phyloP scores from a whole-genome alignment of 1,139 yeast genomes.

The Geotrichum carabidarum region DNA sequence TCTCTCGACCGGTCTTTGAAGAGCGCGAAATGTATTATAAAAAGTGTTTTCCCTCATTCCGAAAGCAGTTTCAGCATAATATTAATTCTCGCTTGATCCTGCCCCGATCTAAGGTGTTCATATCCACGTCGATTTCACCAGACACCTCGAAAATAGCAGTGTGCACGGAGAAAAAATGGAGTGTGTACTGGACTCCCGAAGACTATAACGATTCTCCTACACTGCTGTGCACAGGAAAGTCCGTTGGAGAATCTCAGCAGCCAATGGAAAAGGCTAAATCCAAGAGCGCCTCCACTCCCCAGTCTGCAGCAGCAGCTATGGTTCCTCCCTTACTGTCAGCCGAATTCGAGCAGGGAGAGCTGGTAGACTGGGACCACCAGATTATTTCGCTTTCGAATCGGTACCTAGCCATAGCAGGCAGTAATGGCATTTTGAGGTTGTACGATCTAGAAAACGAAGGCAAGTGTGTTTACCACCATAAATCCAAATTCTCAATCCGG shows the following conservation, averaged over 20 bases:
- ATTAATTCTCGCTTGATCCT: slow-evolving; percentile 56
- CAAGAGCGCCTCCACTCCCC: slow-evolving; percentile 1
- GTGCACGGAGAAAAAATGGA: slow-evolving; percentile 65
- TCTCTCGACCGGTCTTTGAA: slow-evolving; percentile 20
- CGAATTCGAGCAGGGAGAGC: slow-evolving; percentile 27
- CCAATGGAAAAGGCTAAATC: slow-evolving; percentile 18
- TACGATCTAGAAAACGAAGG: slow-evolving; percentile 56
- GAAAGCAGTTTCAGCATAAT: slow-evolving; percentile 59
- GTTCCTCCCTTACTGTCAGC: slow-evolving; percentile 7
- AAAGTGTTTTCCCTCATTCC: slow-evolving; percentile 76
- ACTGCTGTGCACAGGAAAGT: slow-evolving; percentile 62
- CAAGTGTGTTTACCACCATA: slow-evolving; percentile 60
- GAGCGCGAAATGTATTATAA: slow-evolving; percentile 44
- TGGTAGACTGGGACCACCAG: slow-evolving; percentile 54
- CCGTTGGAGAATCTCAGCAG: slow-evolving; percentile 48
- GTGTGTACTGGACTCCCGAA: slow-evolving; percentile 52
- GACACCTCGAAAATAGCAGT: slow-evolving; percentile 60
- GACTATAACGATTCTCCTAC: slow-evolving; percentile 48
- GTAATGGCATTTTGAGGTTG: slow-evolving; percentile 65
- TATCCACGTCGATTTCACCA: slow-evolving; percentile 61
- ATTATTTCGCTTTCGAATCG: slow-evolving; percentile 60
- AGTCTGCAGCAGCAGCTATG: background rate
- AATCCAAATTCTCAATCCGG: slow-evolving; percentile 69
- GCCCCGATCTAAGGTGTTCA: slow-evolving; percentile 46
- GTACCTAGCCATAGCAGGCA: slow-evolving; percentile 64